phyloP scores from a whole-genome alignment of 148 eudicot genomes.

The Dysphania ambrosioides region DNA sequence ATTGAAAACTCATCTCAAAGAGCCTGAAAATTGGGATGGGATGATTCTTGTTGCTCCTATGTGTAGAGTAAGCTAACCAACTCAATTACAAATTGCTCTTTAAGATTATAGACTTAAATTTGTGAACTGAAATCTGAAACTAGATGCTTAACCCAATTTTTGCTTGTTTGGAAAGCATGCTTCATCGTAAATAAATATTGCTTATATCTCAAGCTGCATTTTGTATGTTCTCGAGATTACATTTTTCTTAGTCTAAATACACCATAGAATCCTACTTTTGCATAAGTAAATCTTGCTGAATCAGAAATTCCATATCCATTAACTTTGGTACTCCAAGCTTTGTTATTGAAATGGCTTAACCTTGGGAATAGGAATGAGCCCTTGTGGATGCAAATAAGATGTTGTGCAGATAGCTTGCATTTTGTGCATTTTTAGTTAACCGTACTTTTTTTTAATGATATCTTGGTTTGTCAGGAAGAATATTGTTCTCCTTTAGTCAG shows the following conservation, averaged over 20 bases:
- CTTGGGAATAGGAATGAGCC: neutral
- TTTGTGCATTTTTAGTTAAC: neutral
- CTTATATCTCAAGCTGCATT: neutral
- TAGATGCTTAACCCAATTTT: neutral
- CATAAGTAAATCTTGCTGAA: neutral
- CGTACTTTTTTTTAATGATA: neutral
- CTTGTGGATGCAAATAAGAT: neutral
- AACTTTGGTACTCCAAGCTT: neutral
- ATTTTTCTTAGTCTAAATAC: neutral
- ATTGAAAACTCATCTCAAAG: constrained; percentile 67
- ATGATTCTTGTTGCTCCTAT: constrained; percentile 93
- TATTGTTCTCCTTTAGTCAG: neutral
- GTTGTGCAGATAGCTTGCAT: neutral
- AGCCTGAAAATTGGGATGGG: constrained; percentile 81
- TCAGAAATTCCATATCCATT: neutral
- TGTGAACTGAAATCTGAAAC: neutral
- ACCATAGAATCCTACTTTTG: neutral
- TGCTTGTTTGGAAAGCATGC: neutral
- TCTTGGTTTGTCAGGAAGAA: neutral
- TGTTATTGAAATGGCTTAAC: neutral
- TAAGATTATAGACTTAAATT: neutral
- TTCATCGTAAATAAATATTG: neutral
- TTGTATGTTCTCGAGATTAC: neutral
- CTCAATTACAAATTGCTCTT: neutral
- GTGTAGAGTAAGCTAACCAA: constrained; percentile 66